Conservation (phyloP, 1,284 basidiomycete species). For the Naganishia albida region DNA sequence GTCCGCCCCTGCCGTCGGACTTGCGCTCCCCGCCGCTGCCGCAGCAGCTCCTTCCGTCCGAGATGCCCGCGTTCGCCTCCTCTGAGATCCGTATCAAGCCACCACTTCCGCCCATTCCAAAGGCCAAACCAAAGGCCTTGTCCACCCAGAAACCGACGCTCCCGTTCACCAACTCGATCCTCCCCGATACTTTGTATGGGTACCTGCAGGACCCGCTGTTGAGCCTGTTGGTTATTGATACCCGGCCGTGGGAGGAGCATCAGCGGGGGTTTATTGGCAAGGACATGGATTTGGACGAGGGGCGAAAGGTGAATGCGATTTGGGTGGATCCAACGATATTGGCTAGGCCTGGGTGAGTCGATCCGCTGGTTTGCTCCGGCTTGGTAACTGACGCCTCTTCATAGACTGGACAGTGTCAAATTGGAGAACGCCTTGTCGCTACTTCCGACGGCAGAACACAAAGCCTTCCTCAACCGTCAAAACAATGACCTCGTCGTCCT, state of each 20-base stretch:
- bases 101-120: conserved; percentile 3
- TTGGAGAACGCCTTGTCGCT: conserved; percentile 77
- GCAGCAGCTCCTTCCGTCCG: neutral
- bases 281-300: conserved; percentile 48
- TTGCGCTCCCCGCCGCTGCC: neutral
- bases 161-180: conserved; percentile 62
- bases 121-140: conserved; percentile 1
- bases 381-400: conserved; percentile 11
- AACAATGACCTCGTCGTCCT: conserved; percentile 88
- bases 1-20: conserved; percentile 8
- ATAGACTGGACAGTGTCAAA: conserved; percentile 65
- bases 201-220: conserved; percentile 63
- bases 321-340: conserved; percentile 84
- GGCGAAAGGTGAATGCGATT: conserved; percentile 58
- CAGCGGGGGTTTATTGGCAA: conserved; percentile 69
- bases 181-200: conserved; percentile 63
- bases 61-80: neutral
- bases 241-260: conserved; percentile 75
- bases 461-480: conserved; percentile 74
- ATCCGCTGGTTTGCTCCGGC: neutral
- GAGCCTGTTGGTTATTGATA: conserved; percentile 77
- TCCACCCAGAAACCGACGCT: conserved; percentile 53
- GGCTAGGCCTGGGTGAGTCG: conserved; percentile 65
- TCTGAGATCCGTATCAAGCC: neutral
- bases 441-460: conserved; percentile 68